Evolutionary conservation across 176 grass and related monocot genomes (phyloP), one percentile per base, ranked within the genome.

Genomic region (Aegilops speltoides): DNA sequence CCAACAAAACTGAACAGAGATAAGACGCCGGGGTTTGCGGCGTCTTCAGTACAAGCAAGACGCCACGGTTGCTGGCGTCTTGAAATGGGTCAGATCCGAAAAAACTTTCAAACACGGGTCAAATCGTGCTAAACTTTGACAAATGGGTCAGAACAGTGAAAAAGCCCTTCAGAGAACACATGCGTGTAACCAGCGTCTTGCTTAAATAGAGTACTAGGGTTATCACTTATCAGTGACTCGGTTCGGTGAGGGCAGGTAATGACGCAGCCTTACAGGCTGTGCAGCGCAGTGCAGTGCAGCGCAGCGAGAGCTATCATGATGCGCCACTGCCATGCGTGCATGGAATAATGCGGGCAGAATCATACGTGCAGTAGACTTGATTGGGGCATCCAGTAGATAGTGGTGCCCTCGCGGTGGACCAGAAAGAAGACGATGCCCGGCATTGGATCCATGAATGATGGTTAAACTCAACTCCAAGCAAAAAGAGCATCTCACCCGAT

Each of bases 251-350:
- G 5, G 17, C 54, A 57, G 54, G 54, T 57, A 57, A 50, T 5
- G 0, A 20, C 6, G 54, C 72, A 75, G 72, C 72, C 72, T 46
- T 43, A 61, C 82, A 67, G 34, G 61, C 14, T 81, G 45, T 46
- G 45, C 14, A 67, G 19, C 65, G 33, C 33, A 33, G 46, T 37
- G 3, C 36, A 37, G 37, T 40, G 37, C 38, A 45, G 41, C 3
- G 43, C 31, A 52, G 28, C 56, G 33, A 66, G 68, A 22, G 64
- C 15, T 23, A 86, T 76, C 12, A 86, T 82, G 79, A 72, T 78
- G 43, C 6, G 50, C 6, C 50, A 54, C 50, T 31, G 24, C 16
- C 45, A 52, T 76, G 72, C 12, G 28, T 78, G 83, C 17, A 22
- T 23, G 78, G 72, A 50, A 81, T 46, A 50, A 79, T 7, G 36